Percentiles rank a stretch among this genome's conserved stretches.
Conservation (phyloP, 352 stramenopile genomes). For the Bremia lactucae region DNA sequence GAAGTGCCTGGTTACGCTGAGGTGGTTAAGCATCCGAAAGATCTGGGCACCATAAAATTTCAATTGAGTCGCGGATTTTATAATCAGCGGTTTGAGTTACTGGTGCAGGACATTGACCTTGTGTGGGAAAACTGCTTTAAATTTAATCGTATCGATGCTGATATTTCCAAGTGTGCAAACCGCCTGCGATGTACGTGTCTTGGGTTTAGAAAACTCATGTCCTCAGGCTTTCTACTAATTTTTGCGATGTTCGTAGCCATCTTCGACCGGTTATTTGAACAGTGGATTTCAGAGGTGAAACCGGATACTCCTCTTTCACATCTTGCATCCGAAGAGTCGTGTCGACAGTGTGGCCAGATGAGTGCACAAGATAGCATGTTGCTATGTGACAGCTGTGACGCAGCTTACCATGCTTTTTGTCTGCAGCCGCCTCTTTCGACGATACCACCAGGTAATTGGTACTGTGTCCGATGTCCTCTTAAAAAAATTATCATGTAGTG, state of each 20-base stretch:
- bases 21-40: constrained; percentile 81
- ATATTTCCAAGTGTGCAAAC: constrained; percentile 73
- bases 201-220: not conserved
- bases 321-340: constrained; percentile 61
- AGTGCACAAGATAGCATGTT: constrained; percentile 67
- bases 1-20: constrained; percentile 61
- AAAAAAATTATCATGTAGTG: constrained; percentile 28
- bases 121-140: constrained; percentile 82
- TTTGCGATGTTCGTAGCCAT: constrained; percentile 38
- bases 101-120: constrained; percentile 57
- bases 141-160: constrained; percentile 68
- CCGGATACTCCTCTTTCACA: constrained; percentile 38
- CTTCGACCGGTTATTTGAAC: constrained; percentile 69
- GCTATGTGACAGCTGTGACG: constrained; percentile 79
- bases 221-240: not conserved
- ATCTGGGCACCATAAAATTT: constrained; percentile 84
- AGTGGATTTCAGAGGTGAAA: constrained; percentile 50
- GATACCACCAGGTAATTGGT: constrained; percentile 73
- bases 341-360: constrained; percentile 49
- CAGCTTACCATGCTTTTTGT: constrained; percentile 76
- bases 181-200: constrained; percentile 59
- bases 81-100: constrained; percentile 37
- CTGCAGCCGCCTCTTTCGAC: constrained; percentile 42
- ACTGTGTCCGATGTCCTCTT: constrained; percentile 58
- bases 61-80: constrained; percentile 63